A percentile compares a stretch with the other conserved stretches of the same genome.
These are phyloP conservation scores for Fusarium robinianum DNA, from an alignment of 2,329 filamentous ascomycete genomes.

Conservation along the genomic window DNA sequence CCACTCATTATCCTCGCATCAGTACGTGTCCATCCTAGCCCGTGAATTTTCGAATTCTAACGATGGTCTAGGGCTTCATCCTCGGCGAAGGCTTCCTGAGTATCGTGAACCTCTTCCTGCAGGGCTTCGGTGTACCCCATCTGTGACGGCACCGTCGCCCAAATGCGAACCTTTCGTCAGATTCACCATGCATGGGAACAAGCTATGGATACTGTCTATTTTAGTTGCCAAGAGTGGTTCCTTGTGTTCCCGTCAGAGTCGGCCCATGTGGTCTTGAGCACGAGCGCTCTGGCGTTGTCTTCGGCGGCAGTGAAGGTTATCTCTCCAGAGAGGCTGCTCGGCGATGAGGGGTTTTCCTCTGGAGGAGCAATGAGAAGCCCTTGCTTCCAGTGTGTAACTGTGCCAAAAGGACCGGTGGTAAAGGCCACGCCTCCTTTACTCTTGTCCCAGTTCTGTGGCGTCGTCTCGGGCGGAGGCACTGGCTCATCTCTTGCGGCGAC, in stretches of 20 bases:
- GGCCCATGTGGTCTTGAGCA: constrained; percentile 68
- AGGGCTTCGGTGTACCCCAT: constrained; percentile 77
- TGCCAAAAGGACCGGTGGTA: constrained; percentile 79
- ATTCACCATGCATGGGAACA: not conserved
- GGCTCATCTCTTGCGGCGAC: constrained; percentile 61
- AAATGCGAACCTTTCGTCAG: not conserved
- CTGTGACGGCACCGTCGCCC: constrained; percentile 47
- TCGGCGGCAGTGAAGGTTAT: constrained; percentile 72
- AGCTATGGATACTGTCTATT: constrained; percentile 37
- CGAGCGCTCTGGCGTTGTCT: constrained; percentile 70
- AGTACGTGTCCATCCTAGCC: constrained; percentile 45
- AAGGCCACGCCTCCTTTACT: constrained; percentile 72
- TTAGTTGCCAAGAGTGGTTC: constrained; percentile 57
- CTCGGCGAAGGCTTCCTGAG: constrained; percentile 90
- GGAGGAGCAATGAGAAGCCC: constrained; percentile 73
- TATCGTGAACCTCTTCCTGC: constrained; percentile 84
- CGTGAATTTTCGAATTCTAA: constrained; percentile 11
- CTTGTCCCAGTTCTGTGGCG: constrained; percentile 65
- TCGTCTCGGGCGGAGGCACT: constrained; percentile 55
- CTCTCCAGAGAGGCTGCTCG: constrained; percentile 65
- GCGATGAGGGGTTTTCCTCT: constrained; percentile 56
- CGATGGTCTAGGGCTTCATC: constrained; percentile 70
- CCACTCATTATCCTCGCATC: constrained; percentile 86
- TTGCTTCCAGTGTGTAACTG: constrained; percentile 90
- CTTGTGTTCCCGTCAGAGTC: constrained; percentile 47